phyloP scores from a whole-genome alignment of 495 filamentous ascomycete species.

The Aspergillus hancockii region DNA sequence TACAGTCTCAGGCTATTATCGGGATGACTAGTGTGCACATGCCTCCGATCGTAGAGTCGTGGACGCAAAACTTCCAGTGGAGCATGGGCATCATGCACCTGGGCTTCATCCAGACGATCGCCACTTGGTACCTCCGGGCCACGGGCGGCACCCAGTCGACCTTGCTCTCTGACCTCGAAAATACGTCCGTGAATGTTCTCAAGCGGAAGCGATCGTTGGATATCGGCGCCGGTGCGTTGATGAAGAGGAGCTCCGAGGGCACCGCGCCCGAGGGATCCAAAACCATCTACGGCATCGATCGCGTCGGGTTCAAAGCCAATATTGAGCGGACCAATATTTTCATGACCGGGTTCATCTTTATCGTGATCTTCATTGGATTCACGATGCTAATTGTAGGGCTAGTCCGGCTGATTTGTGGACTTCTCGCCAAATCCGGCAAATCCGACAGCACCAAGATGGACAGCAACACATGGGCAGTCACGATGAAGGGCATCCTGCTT shows the following conservation, averaged over 20 bases:
- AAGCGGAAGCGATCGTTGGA: neutral
- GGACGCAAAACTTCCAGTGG: constrained; percentile 99
- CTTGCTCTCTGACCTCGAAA: constrained; percentile 67
- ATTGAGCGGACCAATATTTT: constrained; percentile 95
- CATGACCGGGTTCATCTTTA: constrained; percentile 86
- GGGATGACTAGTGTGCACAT: constrained; percentile 80
- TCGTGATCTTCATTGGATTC: constrained; percentile 72
- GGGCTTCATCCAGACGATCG: constrained; percentile 78
- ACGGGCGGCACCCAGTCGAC: constrained; percentile 86
- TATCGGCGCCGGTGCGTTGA: neutral
- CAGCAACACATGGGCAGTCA: constrained; percentile 81
- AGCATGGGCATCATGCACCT: constrained; percentile 94
- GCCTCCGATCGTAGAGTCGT: constrained; percentile 85
- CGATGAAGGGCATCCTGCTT: constrained; percentile 89
- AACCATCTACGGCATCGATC: constrained; percentile 73
- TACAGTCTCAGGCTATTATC: constrained; percentile 92
- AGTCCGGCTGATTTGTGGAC: constrained; percentile 78
- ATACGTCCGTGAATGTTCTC: constrained; percentile 51
- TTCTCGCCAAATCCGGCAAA: constrained; percentile 64
- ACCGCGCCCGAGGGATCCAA: constrained; percentile 44
- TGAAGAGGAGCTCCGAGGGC: constrained; percentile 21
- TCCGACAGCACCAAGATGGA: constrained; percentile 64
- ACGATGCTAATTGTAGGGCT: constrained; percentile 69
- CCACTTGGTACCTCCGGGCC: constrained; percentile 93
- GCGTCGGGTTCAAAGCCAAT: constrained; percentile 79